Conservation (phyloP, 2,329 filamentous ascomycete genomes). For the Cladosporium halotolerans region DNA sequence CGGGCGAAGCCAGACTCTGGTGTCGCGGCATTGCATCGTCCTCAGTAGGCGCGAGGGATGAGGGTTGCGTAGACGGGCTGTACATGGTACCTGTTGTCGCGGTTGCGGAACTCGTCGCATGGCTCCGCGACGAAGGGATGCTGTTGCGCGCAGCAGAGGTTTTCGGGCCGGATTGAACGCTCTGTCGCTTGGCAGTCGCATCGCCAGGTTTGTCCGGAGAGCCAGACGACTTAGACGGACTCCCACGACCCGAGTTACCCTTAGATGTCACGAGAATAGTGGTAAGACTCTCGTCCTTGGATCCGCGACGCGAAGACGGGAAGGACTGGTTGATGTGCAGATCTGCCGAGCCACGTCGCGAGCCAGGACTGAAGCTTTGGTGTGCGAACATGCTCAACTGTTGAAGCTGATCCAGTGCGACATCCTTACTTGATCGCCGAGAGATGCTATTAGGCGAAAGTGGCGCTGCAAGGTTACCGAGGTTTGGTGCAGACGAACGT, state of each 20-base stretch:
- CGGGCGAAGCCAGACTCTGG: conserved; percentile 9
- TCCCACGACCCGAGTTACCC: conserved; percentile 21
- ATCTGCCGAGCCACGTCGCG: conserved; percentile 31
- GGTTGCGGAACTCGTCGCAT: conserved; percentile 28
- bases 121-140: conserved; percentile 27
- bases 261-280: conserved; percentile 30
- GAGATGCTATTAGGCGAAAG: conserved; percentile 23
- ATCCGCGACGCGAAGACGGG: conserved; percentile 27
- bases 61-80: conserved; percentile 29
- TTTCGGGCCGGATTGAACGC: conserved; percentile 12
- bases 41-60: conserved; percentile 28
- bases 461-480: conserved; percentile 15
- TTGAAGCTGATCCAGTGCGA: conserved; percentile 30
- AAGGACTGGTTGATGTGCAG: conserved; percentile 29
- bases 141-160: conserved; percentile 19
- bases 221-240: conserved; percentile 19
- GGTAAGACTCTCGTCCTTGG: conserved; percentile 31
- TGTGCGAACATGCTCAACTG: conserved; percentile 27
- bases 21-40: conserved; percentile 16
- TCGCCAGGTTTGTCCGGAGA: conserved; percentile 4
- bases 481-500: conserved; percentile 21
- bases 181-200: conserved; percentile 16
- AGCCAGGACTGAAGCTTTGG: conserved; percentile 21
- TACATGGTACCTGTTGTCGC: conserved; percentile 21
- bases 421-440: conserved; percentile 32